phyloP scores from a whole-genome alignment of 2,329 filamentous ascomycete genomes.

The Rachicladosporium sp. region DNA sequence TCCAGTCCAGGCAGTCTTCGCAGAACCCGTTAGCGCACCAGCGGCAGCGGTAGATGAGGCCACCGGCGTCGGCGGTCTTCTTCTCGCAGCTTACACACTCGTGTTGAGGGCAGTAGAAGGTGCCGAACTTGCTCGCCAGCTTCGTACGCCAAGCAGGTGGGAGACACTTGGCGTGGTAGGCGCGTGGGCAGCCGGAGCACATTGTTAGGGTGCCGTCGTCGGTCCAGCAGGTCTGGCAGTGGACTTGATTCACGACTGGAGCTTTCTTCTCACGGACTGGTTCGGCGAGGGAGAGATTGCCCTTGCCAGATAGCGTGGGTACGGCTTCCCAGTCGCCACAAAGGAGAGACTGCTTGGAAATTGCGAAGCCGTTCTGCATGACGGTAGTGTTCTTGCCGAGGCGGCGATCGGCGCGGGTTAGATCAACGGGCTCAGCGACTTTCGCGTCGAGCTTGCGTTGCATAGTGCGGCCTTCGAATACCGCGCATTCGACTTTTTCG shows the following conservation, averaged over 20 bases:
- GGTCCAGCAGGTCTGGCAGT: slow-evolving; percentile 40
- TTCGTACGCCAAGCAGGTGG: slow-evolving; percentile 28
- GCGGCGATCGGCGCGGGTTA: slow-evolving; percentile 35
- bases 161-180: slow-evolving; percentile 43
- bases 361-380: slow-evolving; percentile 42
- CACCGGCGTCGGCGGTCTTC: slow-evolving; percentile 37
- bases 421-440: slow-evolving; percentile 17
- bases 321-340: slow-evolving; percentile 46
- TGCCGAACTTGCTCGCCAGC: slow-evolving; percentile 26
- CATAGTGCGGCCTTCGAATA: slow-evolving; percentile 45
- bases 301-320: slow-evolving; percentile 42
- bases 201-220: slow-evolving; percentile 36
- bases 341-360: slow-evolving; percentile 43
- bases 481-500: slow-evolving; percentile 44
- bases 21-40: slow-evolving; percentile 46
- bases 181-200: slow-evolving; percentile 42
- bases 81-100: slow-evolving; percentile 41
- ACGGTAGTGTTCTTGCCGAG: slow-evolving; percentile 47
- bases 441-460: slow-evolving; percentile 27
- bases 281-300: slow-evolving; percentile 38
- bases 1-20: slow-evolving; percentile 47
- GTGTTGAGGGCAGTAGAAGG: slow-evolving; percentile 46
- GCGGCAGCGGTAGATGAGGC: slow-evolving; percentile 40
- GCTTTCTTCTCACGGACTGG: slow-evolving; percentile 37
- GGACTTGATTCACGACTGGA: slow-evolving; percentile 36